These are phyloP conservation scores for Auricularia heimuer DNA, from an alignment of 768 basidiomycete genomes.

Conservation along the genomic window DNA sequence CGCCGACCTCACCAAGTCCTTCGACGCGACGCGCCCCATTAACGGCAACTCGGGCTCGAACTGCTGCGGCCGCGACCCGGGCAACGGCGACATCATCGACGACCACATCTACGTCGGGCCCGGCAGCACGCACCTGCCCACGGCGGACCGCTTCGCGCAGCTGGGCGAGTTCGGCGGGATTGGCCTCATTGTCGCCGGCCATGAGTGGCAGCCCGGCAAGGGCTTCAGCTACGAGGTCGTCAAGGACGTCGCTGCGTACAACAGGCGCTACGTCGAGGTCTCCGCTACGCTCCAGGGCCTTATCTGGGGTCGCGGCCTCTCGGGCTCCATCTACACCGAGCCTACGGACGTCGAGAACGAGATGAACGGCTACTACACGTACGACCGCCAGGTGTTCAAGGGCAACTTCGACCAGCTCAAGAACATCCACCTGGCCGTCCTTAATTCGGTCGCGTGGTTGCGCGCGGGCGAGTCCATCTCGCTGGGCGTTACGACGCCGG, in stretches of 20 bases:
- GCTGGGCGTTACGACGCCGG: not conserved
- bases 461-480: slow-evolving; percentile 2
- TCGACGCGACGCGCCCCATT: not conserved
- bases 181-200: not conserved
- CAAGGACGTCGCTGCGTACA: not conserved
- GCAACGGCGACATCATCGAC: slow-evolving; percentile 2
- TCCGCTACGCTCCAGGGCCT: not conserved
- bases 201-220: not conserved
- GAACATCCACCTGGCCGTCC: not conserved
- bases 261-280: not conserved
- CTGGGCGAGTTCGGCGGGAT: not conserved
- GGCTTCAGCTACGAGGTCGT: not conserved
- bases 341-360: slow-evolving; percentile 1
- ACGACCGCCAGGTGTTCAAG: slow-evolving; percentile 2
- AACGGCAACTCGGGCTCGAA: not conserved
- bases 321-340: slow-evolving; percentile 2
- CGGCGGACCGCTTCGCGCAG: not conserved
- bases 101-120: slow-evolving; percentile 1
- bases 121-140: not conserved
- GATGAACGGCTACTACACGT: slow-evolving; percentile 2
- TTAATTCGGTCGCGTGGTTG: not conserved
- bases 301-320: not conserved
- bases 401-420: slow-evolving; percentile 1
- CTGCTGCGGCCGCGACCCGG: slow-evolving; percentile 1
- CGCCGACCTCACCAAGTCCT: not conserved